These are phyloP conservation scores for Exserohilum rostratum DNA, from an alignment of 2,329 filamentous ascomycete genomes.

Conservation along the genomic window DNA sequence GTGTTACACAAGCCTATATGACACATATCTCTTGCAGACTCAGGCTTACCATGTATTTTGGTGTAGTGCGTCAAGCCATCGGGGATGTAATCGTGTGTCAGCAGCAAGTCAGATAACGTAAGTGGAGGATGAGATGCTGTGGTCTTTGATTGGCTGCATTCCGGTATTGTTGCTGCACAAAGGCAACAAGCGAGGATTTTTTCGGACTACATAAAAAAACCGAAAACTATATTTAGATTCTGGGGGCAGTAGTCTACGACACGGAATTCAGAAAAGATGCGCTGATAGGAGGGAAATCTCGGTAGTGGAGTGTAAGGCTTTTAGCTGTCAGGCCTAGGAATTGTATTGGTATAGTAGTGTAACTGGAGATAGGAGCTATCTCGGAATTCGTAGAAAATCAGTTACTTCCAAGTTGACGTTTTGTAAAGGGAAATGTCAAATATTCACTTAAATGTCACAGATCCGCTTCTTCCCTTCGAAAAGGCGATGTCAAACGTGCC, in stretches of 20 bases:
- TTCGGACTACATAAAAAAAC: not conserved
- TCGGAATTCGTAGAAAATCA: too few relatives aligned
- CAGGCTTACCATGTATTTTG: not conserved
- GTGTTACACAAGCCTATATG: not conserved
- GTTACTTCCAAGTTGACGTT: too few relatives aligned
- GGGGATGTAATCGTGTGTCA: slow-evolving; percentile 5
- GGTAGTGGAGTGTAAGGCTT: too few relatives aligned
- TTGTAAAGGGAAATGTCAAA: too few relatives aligned
- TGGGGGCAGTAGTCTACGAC: not conserved
- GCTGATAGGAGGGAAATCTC: not conserved
- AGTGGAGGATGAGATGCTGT: not conserved
- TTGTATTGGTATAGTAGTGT: too few relatives aligned
- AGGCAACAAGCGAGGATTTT: not conserved
- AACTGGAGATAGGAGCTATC: too few relatives aligned
- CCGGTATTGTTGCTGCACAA: not conserved
- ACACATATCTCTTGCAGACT: not conserved
- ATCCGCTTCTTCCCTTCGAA: too few relatives aligned
- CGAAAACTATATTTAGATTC: not conserved
- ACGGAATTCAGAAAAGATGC: too few relatives aligned
- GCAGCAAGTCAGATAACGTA: not conserved
- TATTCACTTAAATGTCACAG: too few relatives aligned
- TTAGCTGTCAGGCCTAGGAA: too few relatives aligned
- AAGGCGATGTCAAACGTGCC: too few relatives aligned
- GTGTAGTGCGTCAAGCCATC: not conserved
- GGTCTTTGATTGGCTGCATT: not conserved